phyloP scores from a whole-genome alignment of 225 moss, liverwort and hornwort species.

The Lunularia cruciata region DNA sequence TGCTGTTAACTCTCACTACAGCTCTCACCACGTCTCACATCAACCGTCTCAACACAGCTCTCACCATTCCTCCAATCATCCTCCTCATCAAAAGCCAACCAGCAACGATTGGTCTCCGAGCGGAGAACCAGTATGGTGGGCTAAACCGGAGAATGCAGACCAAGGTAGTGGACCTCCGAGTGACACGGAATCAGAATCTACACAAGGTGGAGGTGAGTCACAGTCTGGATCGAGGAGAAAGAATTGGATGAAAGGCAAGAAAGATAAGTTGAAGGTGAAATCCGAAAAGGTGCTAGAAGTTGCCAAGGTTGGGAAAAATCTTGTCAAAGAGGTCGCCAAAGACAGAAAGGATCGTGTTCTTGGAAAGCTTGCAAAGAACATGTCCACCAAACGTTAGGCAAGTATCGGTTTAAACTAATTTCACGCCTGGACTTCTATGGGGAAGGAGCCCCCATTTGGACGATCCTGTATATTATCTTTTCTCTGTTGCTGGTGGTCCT shows the following conservation, averaged over 20 bases:
- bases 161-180: background rate
- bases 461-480: too few species aligned
- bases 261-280: conserved; percentile 13
- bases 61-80: background rate
- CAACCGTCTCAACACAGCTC: background rate
- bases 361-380: conserved; percentile 1
- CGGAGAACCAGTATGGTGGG: conserved; percentile 19
- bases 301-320: conserved; percentile 7
- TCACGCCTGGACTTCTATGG: too few species aligned
- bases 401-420: too few species aligned
- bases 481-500: too few species aligned
- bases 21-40: background rate
- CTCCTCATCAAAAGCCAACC: background rate
- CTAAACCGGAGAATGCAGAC: background rate
- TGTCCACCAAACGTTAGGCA: conserved; percentile 9
- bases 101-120: conserved; percentile 24
- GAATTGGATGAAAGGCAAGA: conserved; percentile 5
- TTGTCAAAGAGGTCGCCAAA: conserved; percentile 13
- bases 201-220: background rate
- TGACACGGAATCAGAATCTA: background rate
- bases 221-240: background rate
- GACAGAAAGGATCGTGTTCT: conserved; percentile 3
- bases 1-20: background rate
- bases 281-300: background rate
- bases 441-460: too few species aligned